phyloP scores from a whole-genome alignment of 306 rosid species.

The Clitoria ternatea region DNA sequence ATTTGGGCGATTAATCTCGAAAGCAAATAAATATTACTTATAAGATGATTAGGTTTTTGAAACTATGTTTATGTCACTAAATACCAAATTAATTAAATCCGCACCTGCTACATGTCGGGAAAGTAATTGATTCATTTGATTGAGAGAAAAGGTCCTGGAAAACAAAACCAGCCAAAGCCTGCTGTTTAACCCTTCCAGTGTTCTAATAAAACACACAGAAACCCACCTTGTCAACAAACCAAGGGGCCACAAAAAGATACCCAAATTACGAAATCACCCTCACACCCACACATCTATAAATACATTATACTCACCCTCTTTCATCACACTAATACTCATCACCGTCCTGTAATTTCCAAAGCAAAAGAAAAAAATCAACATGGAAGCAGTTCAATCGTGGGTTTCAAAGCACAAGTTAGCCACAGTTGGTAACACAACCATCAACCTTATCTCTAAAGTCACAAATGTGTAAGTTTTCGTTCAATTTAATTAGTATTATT shows the following conservation, averaged over 20 bases:
- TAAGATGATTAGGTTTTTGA: no score
- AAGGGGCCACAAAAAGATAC: slow-evolving; percentile 35
- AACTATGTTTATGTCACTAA: no score
- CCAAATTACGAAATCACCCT: not conserved
- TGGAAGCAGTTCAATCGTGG: slow-evolving; percentile 76
- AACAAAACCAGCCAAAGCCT: slow-evolving; percentile 26
- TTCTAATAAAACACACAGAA: slow-evolving; percentile 16
- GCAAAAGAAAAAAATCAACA: not conserved
- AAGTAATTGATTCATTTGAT: not conserved
- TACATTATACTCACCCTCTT: slow-evolving; percentile 11
- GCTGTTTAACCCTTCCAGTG: slow-evolving; percentile 42
- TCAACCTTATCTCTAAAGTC: not conserved
- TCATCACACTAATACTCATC: not conserved
- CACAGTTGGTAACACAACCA: slow-evolving; percentile 43
- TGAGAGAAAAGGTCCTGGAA: not conserved
- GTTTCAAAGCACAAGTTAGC: slow-evolving; percentile 72
- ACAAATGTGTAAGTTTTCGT: not conserved
- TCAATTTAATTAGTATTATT: not conserved
- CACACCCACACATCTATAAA: slow-evolving; percentile 19
- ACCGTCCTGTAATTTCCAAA: not conserved
- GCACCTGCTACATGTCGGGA: not conserved
- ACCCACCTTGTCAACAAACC: slow-evolving; percentile 28
- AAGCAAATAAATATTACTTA: no score
- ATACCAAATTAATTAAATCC: no score
- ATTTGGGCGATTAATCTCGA: no score